Evolutionary conservation across 2,329 filamentous ascomycete genomes (phyloP).

Genomic region (Xylaria sp.): DNA sequence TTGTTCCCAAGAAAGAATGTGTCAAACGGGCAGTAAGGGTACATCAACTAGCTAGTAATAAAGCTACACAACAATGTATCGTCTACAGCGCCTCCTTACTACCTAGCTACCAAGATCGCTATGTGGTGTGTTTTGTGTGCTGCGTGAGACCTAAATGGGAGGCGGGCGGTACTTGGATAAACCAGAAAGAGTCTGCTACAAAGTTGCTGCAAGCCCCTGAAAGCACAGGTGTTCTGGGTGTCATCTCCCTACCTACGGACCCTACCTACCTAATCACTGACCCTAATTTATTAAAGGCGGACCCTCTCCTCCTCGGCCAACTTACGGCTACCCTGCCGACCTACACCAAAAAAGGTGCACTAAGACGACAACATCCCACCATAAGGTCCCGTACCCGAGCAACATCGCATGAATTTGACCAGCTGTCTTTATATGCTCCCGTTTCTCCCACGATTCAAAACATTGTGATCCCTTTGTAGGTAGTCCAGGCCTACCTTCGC

Average conservation of each 20-base stretch:
- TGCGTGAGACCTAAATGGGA: no score
- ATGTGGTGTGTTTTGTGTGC: no score
- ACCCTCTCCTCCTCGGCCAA: conserved; percentile 34
- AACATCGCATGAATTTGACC: conserved; percentile 40
- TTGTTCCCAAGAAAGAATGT: not conserved
- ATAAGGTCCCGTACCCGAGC: conserved; percentile 18
- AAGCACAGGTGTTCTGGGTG: conserved; percentile 21
- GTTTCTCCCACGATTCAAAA: conserved; percentile 11
- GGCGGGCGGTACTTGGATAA: not conserved
- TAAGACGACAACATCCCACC: conserved; percentile 33
- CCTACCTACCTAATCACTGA: not conserved
- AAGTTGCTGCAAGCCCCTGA: conserved; percentile 38
- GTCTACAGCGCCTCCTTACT: no score
- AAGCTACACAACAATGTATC: no score
- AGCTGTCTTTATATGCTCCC: conserved; percentile 38
- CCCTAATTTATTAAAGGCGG: conserved; percentile 40
- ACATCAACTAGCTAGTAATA: not conserved
- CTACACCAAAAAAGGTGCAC: conserved; percentile 8
- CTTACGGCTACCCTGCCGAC: not conserved
- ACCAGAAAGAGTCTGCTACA: not conserved
- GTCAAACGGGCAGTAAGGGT: conserved; percentile 9
- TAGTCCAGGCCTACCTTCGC: conserved; percentile 12
- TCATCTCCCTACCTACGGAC: conserved; percentile 35
- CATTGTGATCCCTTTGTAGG: conserved; percentile 22
- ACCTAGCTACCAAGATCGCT: no score